phyloP scores from a whole-genome alignment of 768 basidiomycete genomes.

The Suillus hirtellus region DNA sequence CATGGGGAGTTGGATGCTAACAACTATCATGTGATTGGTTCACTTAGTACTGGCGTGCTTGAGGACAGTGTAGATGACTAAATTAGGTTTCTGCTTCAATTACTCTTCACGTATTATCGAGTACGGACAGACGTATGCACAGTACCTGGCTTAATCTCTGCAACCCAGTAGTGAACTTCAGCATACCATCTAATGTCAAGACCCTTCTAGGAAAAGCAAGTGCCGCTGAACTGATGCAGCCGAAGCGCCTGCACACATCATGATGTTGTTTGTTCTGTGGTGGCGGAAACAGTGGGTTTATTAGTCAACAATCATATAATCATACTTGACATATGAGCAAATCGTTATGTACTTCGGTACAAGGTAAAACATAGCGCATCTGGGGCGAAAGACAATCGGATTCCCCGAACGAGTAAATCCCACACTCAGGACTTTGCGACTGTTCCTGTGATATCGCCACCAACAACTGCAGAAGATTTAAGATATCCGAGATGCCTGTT shows the following conservation, averaged over 20 bases:
- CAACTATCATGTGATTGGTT: background rate
- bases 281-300: background rate
- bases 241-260: background rate
- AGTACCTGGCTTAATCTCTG: background rate
- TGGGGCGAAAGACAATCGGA: too few species aligned
- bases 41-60: background rate
- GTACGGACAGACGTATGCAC: background rate
- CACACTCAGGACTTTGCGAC: background rate
- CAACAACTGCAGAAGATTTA: background rate
- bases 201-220: background rate
- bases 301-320: background rate
- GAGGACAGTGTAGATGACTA: too few species aligned
- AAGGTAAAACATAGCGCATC: background rate
- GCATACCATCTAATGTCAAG: background rate
- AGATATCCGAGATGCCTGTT: background rate
- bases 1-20: background rate
- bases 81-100: too few species aligned
- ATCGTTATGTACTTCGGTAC: background rate
- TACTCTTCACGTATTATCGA: too few species aligned
- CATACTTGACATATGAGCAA: background rate
- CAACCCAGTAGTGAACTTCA: background rate
- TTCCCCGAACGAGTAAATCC: background rate
- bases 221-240: background rate
- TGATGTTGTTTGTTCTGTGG: background rate
- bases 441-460: background rate